These are phyloP conservation scores for Sugiyamaella lignohabitans DNA, from an alignment of 805 yeast genomes.

Conservation along the genomic window DNA sequence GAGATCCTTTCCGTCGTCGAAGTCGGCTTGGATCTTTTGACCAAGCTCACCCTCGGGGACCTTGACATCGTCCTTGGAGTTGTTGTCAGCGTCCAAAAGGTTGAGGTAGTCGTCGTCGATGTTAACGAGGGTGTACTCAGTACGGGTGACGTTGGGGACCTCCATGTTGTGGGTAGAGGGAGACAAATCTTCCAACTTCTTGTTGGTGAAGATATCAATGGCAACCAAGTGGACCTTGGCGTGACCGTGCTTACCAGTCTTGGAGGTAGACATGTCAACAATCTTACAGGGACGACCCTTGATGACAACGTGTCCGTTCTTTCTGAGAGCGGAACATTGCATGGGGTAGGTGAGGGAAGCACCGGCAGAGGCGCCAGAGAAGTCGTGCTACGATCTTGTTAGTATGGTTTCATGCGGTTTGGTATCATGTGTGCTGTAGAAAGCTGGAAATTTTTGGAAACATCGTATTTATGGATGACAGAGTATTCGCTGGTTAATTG, in stretches of 20 bases:
- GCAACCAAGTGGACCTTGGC: constrained; percentile 99
- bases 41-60: constrained; percentile 98
- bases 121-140: constrained; percentile 92
- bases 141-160: constrained; percentile 95
- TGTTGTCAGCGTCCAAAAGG: constrained; percentile 96
- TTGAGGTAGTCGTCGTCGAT: constrained; percentile 97
- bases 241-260: constrained; percentile 99
- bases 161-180: constrained; percentile 99
- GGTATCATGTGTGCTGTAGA: too few species aligned
- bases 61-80: constrained; percentile 98
- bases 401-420: too few species aligned
- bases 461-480: too few species aligned
- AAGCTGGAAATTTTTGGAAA: too few species aligned
- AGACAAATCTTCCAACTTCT: constrained; percentile 99
- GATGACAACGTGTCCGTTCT: constrained; percentile 98
- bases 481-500: too few species aligned
- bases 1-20: constrained; percentile 97
- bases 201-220: constrained; percentile 96
- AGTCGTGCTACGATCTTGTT: constrained; percentile 64
- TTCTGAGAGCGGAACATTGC: constrained; percentile 99
- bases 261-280: constrained; percentile 99
- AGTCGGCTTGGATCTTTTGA: constrained; percentile 83
- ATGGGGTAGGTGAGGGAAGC: constrained; percentile 97
- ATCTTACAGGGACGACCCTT: constrained; percentile 99
- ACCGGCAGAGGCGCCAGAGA: constrained; percentile 98